phyloP scores from a whole-genome alignment of 202 grass and related monocot genomes.

The Hordeum pubiflorum region DNA sequence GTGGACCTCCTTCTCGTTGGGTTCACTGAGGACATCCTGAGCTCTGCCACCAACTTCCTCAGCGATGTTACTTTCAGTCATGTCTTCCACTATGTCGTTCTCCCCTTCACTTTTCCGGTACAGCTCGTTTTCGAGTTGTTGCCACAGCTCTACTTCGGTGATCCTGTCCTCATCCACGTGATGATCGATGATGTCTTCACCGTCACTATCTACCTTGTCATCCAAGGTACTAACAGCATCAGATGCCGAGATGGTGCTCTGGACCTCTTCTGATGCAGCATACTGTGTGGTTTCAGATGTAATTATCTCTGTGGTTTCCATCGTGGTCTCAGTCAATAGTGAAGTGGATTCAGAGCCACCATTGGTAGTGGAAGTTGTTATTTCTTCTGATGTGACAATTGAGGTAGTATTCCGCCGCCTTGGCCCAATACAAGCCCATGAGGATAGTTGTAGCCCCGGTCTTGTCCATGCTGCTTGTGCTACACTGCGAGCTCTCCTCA shows the following conservation, averaged over 20 bases:
- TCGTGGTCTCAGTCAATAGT: conserved; percentile 36
- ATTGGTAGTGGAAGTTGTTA: conserved; percentile 12
- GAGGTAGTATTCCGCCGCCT: conserved; percentile 59
- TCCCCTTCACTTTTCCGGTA: conserved; percentile 45
- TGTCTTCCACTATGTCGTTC: conserved; percentile 56
- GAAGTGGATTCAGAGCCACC: conserved; percentile 34
- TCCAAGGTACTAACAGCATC: conserved; percentile 41
- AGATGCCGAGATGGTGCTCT: conserved; percentile 24
- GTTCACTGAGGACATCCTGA: conserved; percentile 44
- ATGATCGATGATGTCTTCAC: conserved; percentile 40
- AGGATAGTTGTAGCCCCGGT: conserved; percentile 66
- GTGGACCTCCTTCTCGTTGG: conserved; percentile 65
- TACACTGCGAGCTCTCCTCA: conserved; percentile 76
- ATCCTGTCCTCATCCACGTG: conserved; percentile 38
- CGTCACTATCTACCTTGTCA: conserved; percentile 43
- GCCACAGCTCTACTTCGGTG: conserved; percentile 80
- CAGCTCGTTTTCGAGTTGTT: conserved; percentile 85
- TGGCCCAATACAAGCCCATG: conserved; percentile 91
- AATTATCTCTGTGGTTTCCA: conserved; percentile 39
- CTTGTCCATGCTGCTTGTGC: conserved; percentile 83
- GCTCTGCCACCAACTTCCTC: conserved; percentile 30
- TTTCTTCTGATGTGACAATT: conserved; percentile 39
- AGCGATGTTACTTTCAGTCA: conserved; percentile 44
- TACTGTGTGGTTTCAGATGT: conserved; percentile 40
- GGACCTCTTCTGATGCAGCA: conserved; percentile 42